These are phyloP conservation scores for Pseudonectria foliicola DNA, from an alignment of 2,329 filamentous ascomycete species.

Conservation along the genomic window DNA sequence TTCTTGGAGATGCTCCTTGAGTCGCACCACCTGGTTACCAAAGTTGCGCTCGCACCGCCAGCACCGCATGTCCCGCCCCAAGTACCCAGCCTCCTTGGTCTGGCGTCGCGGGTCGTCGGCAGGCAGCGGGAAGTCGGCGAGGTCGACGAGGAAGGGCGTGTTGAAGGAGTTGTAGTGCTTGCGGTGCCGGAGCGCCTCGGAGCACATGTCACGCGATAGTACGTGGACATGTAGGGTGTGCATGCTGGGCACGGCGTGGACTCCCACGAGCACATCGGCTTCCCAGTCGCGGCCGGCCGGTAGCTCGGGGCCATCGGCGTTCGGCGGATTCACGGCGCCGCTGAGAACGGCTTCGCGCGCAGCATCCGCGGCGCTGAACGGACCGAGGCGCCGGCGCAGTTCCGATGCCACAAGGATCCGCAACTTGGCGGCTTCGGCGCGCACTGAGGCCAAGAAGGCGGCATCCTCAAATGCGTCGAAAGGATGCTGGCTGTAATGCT, in stretches of 20 bases:
- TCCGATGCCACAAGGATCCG: slow-evolving; percentile 64
- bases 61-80: slow-evolving; percentile 62
- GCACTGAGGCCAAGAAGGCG: slow-evolving; percentile 59
- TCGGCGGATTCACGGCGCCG: slow-evolving; percentile 33
- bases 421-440: slow-evolving; percentile 53
- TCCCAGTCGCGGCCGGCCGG: slow-evolving; percentile 74
- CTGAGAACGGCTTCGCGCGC: slow-evolving; percentile 61
- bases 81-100: slow-evolving; percentile 49
- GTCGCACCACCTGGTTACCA: slow-evolving; percentile 61
- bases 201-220: slow-evolving; percentile 71
- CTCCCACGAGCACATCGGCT: slow-evolving; percentile 64
- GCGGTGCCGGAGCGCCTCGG: slow-evolving; percentile 62
- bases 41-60: slow-evolving; percentile 79
- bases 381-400: slow-evolving; percentile 61
- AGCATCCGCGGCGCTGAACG: slow-evolving; percentile 54
- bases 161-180: slow-evolving; percentile 93
- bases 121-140: slow-evolving; percentile 73
- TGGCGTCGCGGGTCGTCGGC: slow-evolving; percentile 56
- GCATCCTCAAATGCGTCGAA: slow-evolving; percentile 68
- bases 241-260: slow-evolving; percentile 90
- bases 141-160: slow-evolving; percentile 71
- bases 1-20: slow-evolving; percentile 68
- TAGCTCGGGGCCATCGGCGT: slow-evolving; percentile 31
- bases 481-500: slow-evolving; percentile 60
- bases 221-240: slow-evolving; percentile 87